Percentiles rank a stretch among this genome's conserved stretches.
phyloP scores from a whole-genome alignment of 305 asterid species.

The Fraxinus ornus region DNA sequence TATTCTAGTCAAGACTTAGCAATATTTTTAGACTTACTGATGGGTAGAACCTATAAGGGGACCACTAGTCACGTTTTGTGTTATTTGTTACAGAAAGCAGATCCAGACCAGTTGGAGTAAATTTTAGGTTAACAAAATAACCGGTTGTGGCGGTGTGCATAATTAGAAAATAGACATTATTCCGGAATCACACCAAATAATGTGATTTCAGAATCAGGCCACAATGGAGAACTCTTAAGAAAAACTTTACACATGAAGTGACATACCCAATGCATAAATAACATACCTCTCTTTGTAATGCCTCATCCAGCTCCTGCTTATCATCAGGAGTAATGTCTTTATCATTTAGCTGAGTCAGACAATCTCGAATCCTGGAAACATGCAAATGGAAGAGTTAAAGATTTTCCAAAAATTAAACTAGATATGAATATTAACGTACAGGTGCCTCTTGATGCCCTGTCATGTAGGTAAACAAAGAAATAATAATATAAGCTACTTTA shows the following conservation, averaged over 20 bases:
- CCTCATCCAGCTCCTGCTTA: constrained; percentile 95
- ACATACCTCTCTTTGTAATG: constrained; percentile 83
- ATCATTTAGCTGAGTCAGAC: constrained; percentile 75
- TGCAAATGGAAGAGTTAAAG: constrained; percentile 11
- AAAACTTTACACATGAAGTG: not conserved
- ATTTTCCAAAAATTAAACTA: not conserved
- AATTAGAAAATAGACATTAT: not conserved
- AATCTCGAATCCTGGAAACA: constrained; percentile 63
- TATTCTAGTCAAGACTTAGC: not conserved
- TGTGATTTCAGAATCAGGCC: constrained; percentile 36
- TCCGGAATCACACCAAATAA: not conserved
- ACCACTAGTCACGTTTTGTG: not conserved
- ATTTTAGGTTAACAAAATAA: not conserved
- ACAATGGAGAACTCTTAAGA: constrained; percentile 54
- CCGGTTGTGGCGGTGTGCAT: not conserved
- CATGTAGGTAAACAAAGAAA: not conserved
- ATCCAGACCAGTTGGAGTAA: not conserved
- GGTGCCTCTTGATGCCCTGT: not conserved
- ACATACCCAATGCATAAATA: not conserved
- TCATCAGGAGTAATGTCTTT: constrained; percentile 93
- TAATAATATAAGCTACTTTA: not conserved
- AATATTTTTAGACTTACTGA: not conserved
- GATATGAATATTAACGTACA: not conserved
- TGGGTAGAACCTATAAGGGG: not conserved
- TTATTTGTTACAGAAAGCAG: not conserved